phyloP scores from a whole-genome alignment of 257 asterid species.

The Thymus mandschuricus region DNA sequence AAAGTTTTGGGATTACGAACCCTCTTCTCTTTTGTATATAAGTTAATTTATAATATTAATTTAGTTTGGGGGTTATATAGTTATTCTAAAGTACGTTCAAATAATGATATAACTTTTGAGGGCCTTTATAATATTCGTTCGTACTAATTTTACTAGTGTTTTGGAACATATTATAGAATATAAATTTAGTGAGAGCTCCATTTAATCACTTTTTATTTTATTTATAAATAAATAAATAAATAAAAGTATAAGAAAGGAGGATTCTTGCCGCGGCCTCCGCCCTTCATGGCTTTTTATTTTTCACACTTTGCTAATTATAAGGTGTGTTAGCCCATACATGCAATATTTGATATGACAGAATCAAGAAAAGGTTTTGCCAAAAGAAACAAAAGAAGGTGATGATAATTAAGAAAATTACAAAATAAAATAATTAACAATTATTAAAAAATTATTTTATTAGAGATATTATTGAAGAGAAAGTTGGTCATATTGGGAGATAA shows the following conservation, averaged over 20 bases:
- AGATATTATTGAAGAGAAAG: no score
- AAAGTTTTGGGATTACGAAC: constrained; percentile 32
- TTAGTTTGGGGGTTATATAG: background rate
- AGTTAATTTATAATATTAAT: background rate
- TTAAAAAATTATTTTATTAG: no score
- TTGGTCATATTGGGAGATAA: constrained; percentile 7
- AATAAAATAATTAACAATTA: background rate
- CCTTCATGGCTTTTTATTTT: constrained; percentile 39
- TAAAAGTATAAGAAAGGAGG: constrained; percentile 42
- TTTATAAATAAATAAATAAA: background rate
- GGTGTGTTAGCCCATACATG: constrained; percentile 24
- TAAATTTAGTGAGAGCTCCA: constrained; percentile 25
- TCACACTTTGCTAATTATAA: constrained; percentile 23
- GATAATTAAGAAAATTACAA: constrained; percentile 11
- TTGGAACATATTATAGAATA: constrained; percentile 23
- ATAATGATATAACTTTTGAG: constrained; percentile 35
- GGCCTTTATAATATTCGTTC: constrained; percentile 44
- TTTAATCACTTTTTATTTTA: constrained; percentile 40
- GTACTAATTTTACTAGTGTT: constrained; percentile 28
- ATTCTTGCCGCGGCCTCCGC: constrained; percentile 50
- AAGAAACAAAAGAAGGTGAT: background rate
- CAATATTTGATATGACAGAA: constrained; percentile 27
- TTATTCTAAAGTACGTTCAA: constrained; percentile 39
- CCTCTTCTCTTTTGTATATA: constrained; percentile 18
- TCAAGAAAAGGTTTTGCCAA: constrained; percentile 12